phyloP scores from a whole-genome alignment of 331 rosid genomes.

The Rosa hybrid region DNA sequence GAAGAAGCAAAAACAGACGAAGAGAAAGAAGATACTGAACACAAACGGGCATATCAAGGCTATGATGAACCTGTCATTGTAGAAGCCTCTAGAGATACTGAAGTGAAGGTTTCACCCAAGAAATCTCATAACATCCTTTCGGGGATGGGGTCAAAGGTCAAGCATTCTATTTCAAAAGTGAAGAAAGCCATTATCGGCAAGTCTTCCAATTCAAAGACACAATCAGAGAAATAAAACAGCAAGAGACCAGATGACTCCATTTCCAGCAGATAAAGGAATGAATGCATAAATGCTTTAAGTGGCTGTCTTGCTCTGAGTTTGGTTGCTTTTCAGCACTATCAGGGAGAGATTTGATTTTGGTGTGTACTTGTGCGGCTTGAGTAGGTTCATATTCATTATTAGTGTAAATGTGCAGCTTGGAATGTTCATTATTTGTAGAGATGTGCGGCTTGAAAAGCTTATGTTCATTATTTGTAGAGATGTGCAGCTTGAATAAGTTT shows the following conservation, averaged over 20 bases:
- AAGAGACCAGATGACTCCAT: slow-evolving; percentile 6
- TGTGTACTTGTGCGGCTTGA: slow-evolving; percentile 23
- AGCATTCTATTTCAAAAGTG: slow-evolving; percentile 74
- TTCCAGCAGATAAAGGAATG: slow-evolving; percentile 21
- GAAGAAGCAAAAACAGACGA: slow-evolving; percentile 27
- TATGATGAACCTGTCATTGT: slow-evolving; percentile 40
- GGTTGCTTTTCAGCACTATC: background rate
- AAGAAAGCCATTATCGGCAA: slow-evolving; percentile 66
- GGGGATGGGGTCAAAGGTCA: slow-evolving; percentile 59
- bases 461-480: background rate
- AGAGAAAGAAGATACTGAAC: slow-evolving; percentile 18
- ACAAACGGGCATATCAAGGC: slow-evolving; percentile 21
- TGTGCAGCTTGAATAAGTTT: background rate
- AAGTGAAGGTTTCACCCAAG: slow-evolving; percentile 43
- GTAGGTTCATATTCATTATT: background rate
- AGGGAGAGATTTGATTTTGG: slow-evolving; percentile 18
- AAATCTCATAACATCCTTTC: slow-evolving; percentile 48
- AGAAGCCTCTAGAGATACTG: slow-evolving; percentile 39
- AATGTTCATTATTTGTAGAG: background rate
- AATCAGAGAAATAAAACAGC: slow-evolving; percentile 27
- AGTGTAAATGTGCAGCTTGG: background rate
- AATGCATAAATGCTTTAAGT: background rate
- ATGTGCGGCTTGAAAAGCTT: background rate
- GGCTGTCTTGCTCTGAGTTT: background rate
- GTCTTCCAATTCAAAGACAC: slow-evolving; percentile 55